A percentile compares a stretch with the other conserved stretches of the same genome.
Evolutionary conservation across 202 grass and related monocot species (phyloP).

Genomic region (Schoenoplectus triqueter): DNA sequence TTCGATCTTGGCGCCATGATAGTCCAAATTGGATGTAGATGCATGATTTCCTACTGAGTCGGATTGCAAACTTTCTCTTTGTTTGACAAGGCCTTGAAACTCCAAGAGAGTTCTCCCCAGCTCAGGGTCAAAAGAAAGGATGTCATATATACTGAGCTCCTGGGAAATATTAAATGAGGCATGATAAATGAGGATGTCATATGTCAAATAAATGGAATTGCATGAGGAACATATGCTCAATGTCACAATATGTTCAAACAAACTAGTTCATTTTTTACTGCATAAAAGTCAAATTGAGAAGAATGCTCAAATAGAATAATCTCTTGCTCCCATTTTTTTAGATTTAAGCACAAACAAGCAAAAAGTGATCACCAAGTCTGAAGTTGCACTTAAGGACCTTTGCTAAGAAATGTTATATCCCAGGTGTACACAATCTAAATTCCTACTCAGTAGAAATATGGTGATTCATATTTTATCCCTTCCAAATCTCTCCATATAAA

Average conservation of each 20-base stretch:
- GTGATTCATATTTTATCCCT: not conserved
- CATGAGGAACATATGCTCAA: constrained; percentile 31
- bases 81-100: constrained; percentile 73
- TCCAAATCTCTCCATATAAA: constrained; percentile 17
- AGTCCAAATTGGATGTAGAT: constrained; percentile 48
- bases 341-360: constrained; percentile 24
- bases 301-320: not conserved
- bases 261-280: constrained; percentile 17
- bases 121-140: constrained; percentile 67
- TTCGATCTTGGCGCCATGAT: constrained; percentile 56
- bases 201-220: constrained; percentile 6
- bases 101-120: constrained; percentile 67
- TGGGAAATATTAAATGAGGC: constrained; percentile 44
- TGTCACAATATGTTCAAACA: constrained; percentile 29
- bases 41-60: constrained; percentile 18
- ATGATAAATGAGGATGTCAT: constrained; percentile 35
- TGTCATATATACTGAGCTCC: constrained; percentile 87
- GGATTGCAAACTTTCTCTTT: constrained; percentile 65
- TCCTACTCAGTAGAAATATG: not conserved
- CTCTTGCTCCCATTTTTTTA: not conserved
- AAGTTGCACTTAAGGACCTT: not conserved
- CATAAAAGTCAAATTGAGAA: not conserved
- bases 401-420: not conserved
- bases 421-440: not conserved
- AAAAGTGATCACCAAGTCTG: not conserved